A percentile compares a stretch with the other conserved stretches of the same genome.
phyloP scores from a whole-genome alignment of 2,329 filamentous ascomycete genomes.

The Ophiostoma piceae region DNA sequence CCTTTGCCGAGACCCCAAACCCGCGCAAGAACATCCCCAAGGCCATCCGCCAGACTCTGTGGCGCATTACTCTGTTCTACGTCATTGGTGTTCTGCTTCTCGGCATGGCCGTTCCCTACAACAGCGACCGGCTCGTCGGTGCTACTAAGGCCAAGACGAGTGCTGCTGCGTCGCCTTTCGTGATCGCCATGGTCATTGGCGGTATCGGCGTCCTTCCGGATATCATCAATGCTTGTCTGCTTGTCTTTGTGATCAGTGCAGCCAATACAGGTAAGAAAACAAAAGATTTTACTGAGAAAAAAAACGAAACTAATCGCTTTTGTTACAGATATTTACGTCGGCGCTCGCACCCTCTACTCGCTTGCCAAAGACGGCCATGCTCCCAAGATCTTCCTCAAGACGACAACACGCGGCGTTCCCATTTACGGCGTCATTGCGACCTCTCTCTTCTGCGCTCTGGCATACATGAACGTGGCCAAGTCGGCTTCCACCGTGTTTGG shows the following conservation, averaged over 20 bases:
- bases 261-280: not conserved
- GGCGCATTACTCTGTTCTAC: conserved; percentile 3
- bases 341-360: not conserved
- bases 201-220: not conserved
- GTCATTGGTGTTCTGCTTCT: not conserved
- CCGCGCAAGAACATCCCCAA: conserved; percentile 1
- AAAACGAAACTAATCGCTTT: not conserved
- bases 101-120: not conserved
- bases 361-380: not conserved
- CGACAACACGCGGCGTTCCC: not conserved
- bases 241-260: conserved; percentile 5
- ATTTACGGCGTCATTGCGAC: not conserved
- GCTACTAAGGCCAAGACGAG: conserved; percentile 4
- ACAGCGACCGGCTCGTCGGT: not conserved
- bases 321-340: not conserved
- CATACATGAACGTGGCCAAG: conserved; percentile 5
- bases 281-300: too few species aligned
- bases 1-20: not conserved
- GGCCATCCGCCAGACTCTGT: conserved; percentile 4
- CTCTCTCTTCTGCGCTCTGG: not conserved
- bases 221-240: not conserved
- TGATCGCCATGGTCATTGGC: not conserved
- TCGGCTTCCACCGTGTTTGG: not conserved
- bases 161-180: not conserved
- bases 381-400: conserved; percentile 1